Conservation (phyloP, 805 yeast species). For the Pachysolen tannophilus region DNA sequence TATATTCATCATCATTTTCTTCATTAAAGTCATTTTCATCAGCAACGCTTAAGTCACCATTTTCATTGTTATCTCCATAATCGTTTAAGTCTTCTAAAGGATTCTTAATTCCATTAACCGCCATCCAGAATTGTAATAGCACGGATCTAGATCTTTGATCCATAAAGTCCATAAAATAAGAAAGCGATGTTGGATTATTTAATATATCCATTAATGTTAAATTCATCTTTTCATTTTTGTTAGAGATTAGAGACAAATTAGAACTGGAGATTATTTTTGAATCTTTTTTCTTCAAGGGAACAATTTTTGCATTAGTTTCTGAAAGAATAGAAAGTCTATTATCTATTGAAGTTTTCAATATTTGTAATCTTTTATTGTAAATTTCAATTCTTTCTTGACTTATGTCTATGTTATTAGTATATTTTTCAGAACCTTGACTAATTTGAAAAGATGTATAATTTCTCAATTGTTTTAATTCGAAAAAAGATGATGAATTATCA, state of each 20-base stretch:
- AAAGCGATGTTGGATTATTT: constrained; percentile 36
- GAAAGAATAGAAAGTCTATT: constrained; percentile 10
- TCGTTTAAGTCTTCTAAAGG: constrained; percentile 51
- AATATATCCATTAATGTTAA: constrained; percentile 36
- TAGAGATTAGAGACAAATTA: constrained; percentile 5
- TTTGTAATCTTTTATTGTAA: constrained; percentile 15
- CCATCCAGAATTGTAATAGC: constrained; percentile 55
- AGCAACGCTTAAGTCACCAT: constrained; percentile 15
- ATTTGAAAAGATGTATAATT: constrained; percentile 40
- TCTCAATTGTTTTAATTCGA: constrained; percentile 40
- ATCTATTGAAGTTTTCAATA: constrained; percentile 16
- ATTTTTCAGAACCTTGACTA: constrained; percentile 26
- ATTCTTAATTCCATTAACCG: constrained; percentile 59
- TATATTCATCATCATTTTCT: constrained; percentile 20
- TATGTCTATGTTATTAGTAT: constrained; percentile 18
- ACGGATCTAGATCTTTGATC: constrained; percentile 36
- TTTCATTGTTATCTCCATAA: constrained; percentile 17
- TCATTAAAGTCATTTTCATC: constrained; percentile 21
- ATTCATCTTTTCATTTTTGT: constrained; percentile 11
- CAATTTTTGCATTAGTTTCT: background rate
- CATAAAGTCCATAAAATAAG: constrained; percentile 49
- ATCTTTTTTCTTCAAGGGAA: constrained; percentile 1
- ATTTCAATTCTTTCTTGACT: constrained; percentile 8
- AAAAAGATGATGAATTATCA: constrained; percentile 22
- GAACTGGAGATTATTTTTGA: too few species aligned